These are phyloP conservation scores for Corylus americana DNA, from an alignment of 306 rosid species.

Conservation along the genomic window DNA sequence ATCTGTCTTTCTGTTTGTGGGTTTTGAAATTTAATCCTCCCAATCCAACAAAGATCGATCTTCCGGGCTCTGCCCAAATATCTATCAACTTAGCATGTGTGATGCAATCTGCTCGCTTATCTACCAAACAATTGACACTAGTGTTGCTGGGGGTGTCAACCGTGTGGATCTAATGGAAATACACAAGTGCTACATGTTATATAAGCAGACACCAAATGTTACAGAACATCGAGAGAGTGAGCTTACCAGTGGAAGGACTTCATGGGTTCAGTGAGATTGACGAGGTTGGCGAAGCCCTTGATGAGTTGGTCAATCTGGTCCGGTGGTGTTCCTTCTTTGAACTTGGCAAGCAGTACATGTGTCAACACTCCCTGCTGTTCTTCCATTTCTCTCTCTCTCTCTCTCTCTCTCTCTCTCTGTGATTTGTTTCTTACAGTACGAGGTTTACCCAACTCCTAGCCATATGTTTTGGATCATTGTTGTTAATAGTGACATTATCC, in stretches of 20 bases:
- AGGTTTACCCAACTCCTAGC: no score
- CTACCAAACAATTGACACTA: not conserved
- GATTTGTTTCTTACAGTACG: no score
- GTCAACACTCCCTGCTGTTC: conserved; percentile 69
- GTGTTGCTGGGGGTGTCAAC: not conserved
- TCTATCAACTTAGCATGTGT: not conserved
- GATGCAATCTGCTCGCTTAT: not conserved
- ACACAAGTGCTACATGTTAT: no score
- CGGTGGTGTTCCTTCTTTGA: conserved; percentile 58
- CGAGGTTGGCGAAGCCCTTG: conserved; percentile 70
- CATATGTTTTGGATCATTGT: no score
- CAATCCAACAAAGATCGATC: no score
- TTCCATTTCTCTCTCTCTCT: conserved; percentile 43
- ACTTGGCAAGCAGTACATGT: conserved; percentile 68
- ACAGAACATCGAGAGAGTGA: not conserved
- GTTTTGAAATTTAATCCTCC: not conserved
- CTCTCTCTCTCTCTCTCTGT: not conserved
- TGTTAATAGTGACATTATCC: no score
- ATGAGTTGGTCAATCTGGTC: conserved; percentile 53
- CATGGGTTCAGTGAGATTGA: conserved; percentile 65
- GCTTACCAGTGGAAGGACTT: conserved; percentile 78
- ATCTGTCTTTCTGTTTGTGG: not conserved
- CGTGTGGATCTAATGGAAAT: not conserved
- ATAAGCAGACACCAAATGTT: not conserved
- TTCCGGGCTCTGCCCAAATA: not conserved